phyloP scores from a whole-genome alignment of 2,329 filamentous ascomycete species.

The Cercospora nicotianae region DNA sequence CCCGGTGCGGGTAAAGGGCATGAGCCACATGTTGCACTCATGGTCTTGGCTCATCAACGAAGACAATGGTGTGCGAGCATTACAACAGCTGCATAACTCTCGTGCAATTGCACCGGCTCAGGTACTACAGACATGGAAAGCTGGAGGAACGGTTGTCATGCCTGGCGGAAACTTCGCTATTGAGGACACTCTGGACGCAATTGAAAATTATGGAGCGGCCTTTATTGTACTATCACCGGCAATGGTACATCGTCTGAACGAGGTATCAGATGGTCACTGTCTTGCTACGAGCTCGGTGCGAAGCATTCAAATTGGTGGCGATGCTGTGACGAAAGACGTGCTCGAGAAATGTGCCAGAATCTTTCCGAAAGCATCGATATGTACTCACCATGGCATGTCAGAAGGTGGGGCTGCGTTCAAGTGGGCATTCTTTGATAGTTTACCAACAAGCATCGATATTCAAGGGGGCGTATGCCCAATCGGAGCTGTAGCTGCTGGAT shows the following conservation, averaged over 20 bases:
- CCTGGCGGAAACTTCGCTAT: neutral
- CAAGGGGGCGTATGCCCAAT: neutral
- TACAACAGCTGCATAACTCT: neutral
- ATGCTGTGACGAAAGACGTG: neutral
- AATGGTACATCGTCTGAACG: neutral
- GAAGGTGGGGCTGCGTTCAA: neutral
- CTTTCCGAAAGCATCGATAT: neutral
- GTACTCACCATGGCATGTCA: neutral
- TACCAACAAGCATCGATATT: neutral
- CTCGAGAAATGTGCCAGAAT: neutral
- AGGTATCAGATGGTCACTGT: neutral
- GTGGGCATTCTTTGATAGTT: neutral
- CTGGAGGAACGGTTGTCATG: neutral
- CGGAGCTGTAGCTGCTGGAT: neutral
- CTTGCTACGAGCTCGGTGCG: neutral
- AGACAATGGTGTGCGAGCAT: neutral
- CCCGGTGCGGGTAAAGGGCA: neutral
- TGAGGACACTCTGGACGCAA: neutral
- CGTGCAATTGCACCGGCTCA: neutral
- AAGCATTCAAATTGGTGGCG: neutral
- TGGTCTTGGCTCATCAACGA: neutral
- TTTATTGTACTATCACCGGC: neutral
- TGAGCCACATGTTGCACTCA: neutral
- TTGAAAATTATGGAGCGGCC: neutral
- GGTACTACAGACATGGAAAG: neutral